Base-by-base conservation (phyloP, 768 basidiomycete genomes). In the Aureoboletus auriporus region DNA sequence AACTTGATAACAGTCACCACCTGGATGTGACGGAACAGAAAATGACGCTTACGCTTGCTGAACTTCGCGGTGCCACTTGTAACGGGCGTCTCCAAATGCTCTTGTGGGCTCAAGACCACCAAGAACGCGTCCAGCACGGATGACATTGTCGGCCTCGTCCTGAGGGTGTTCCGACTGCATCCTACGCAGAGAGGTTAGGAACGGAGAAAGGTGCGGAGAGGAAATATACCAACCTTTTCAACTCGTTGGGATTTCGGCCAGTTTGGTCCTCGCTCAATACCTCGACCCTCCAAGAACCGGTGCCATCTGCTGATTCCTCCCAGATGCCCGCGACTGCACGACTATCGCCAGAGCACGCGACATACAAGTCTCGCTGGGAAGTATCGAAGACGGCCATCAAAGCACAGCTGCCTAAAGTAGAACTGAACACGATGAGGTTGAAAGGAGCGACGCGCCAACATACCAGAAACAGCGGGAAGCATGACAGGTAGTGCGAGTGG, bases 221-320 rank as follows among this genome's bases (percentile, higher is more conserved):
- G 12, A 4, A 14, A n/a, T 6, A 17, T 16, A 41, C 60, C 73
- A 43, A 93, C 94, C 93, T 80, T 64, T 78, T 78, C 23, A 86
- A 71, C 68, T 99, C 96, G 39, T 80, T 84, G 13, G 79, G 83
- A 63, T 93, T 97, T 55, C 91, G 81, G 34, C 93, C 96, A 7
- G 94, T 97, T 72, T 97, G 94, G 62, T 98, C 96, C 66, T 97
- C 93, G 27, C 81, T 91, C 52, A 99, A 75, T n/a, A 90, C 90
- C 64, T 96, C 92, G 28, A 93, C 87, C 39, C 84, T 79, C 96
- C 96, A 99, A 44, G 73, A 75, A 10, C 89, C 89, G 44, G 75
- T 71, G 4, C 82, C 84, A 53, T 83, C 78, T 3, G 65, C 67
- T 5, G 76, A 75, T 43, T 80, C 77, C 53, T 90, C 84, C 87